phyloP scores from a whole-genome alignment of 768 basidiomycete species.

The Tylopilus rubrobrunneus region DNA sequence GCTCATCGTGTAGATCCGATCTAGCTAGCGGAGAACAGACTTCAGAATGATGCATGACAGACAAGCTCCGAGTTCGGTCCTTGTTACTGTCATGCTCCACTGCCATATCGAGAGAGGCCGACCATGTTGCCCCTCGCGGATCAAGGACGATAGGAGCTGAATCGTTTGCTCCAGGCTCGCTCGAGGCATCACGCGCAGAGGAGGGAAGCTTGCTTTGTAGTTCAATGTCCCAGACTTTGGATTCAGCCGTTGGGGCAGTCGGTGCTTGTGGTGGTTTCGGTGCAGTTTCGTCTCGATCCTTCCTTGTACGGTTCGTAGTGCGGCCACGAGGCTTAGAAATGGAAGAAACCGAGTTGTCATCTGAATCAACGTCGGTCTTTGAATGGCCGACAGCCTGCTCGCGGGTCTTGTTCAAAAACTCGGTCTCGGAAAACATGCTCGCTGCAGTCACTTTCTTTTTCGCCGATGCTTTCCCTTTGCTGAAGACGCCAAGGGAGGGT shows the following conservation, averaged over 20 bases:
- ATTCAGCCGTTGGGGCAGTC: conserved; percentile 23
- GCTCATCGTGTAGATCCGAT: conserved; percentile 18
- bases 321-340: conserved; percentile 8
- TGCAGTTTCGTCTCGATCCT: neutral
- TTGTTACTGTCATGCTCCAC: neutral
- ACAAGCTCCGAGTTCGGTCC: neutral
- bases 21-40: conserved; percentile 12
- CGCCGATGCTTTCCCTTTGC: conserved; percentile 33
- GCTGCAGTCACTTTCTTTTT: conserved; percentile 18
- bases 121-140: conserved; percentile 31
- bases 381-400: conserved; percentile 8
- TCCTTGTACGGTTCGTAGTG: conserved; percentile 1
- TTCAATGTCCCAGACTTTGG: conserved; percentile 59
- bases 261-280: neutral
- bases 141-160: conserved; percentile 36
- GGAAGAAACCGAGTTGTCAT: conserved; percentile 14
- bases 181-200: conserved; percentile 14
- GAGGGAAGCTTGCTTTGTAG: conserved; percentile 28
- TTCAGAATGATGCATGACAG: neutral
- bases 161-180: conserved; percentile 10
- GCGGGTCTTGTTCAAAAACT: conserved; percentile 38
- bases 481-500: conserved; percentile 33
- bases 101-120: conserved; percentile 3
- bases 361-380: conserved; percentile 3
- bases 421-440: conserved; percentile 40